A percentile compares a stretch with the other conserved stretches of the same genome.
phyloP scores from a whole-genome alignment of 1,139 yeast genomes.

The Debaryomyces singareniensis region DNA sequence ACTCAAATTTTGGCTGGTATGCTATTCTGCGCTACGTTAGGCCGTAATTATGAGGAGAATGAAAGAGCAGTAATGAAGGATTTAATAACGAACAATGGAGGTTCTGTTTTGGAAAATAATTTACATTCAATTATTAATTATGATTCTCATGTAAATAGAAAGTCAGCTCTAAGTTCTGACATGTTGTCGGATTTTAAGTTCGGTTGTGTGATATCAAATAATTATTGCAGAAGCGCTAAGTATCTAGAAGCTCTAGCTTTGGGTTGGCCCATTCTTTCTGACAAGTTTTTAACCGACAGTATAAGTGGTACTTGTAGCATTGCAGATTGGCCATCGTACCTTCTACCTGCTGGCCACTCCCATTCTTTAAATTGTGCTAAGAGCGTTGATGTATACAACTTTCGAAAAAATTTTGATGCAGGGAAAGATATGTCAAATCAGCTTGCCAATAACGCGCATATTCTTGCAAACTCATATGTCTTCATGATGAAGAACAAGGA shows the following conservation, averaged over 20 bases:
- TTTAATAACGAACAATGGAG: constrained; percentile 45
- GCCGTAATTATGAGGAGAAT: constrained; percentile 24
- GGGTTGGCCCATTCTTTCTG: constrained; percentile 83
- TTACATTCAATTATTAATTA: constrained; percentile 29
- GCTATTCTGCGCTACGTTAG: constrained; percentile 29
- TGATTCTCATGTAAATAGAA: constrained; percentile 6
- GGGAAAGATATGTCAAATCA: constrained; percentile 26
- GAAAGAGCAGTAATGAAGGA: constrained; percentile 28
- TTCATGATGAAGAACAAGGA: constrained; percentile 20
- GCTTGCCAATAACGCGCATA: constrained; percentile 26
- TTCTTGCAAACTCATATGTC: constrained; percentile 26
- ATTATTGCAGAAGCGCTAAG: constrained; percentile 60
- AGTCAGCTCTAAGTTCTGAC: constrained; percentile 11
- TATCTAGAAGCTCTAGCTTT: constrained; percentile 80
- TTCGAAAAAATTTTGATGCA: constrained; percentile 22
- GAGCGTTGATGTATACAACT: constrained; percentile 37
- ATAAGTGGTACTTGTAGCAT: constrained; percentile 16
- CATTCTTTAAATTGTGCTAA: constrained; percentile 25
- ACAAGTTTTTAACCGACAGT: constrained; percentile 54
- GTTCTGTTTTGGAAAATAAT: constrained; percentile 44
- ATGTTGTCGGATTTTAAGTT: constrained; percentile 30
- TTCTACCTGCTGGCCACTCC: constrained; percentile 70
- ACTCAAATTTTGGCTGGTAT: constrained; percentile 13
- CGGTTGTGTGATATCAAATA: constrained; percentile 60
- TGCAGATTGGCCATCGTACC: constrained; percentile 45